Conservation (phyloP, 2,329 filamentous ascomycete species). For the Lithohypha guttulata region DNA sequence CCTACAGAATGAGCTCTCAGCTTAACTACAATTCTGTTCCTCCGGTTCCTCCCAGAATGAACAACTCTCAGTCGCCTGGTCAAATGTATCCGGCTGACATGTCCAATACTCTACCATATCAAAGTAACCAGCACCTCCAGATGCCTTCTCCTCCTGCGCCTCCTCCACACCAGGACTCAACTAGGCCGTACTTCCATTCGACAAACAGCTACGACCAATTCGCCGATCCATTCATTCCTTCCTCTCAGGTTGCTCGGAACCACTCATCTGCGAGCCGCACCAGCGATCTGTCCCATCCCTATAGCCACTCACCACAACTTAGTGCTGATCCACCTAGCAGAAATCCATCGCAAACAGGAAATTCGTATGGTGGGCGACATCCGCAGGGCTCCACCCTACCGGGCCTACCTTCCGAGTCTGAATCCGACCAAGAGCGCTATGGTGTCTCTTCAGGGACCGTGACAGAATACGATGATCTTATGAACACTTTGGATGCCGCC, state of each 20-base stretch:
- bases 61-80: not conserved
- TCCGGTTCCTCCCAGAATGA: constrained; percentile 21
- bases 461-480: constrained; percentile 44
- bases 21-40: constrained; percentile 23
- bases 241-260: constrained; percentile 17
- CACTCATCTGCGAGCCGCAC: constrained; percentile 20
- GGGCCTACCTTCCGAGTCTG: constrained; percentile 42
- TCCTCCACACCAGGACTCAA: constrained; percentile 29
- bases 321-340: constrained; percentile 40
- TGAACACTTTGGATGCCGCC: constrained; percentile 46
- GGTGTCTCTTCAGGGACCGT: constrained; percentile 10
- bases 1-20: constrained; percentile 24
- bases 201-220: constrained; percentile 15
- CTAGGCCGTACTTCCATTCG: constrained; percentile 25
- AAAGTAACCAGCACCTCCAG: constrained; percentile 9
- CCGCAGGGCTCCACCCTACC: constrained; percentile 50
- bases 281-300: constrained; percentile 23
- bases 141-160: constrained; percentile 25
- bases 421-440: constrained; percentile 24
- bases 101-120: not conserved
- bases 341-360: constrained; percentile 38
- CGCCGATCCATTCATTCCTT: constrained; percentile 13
- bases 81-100: constrained; percentile 3
- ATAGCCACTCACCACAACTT: constrained; percentile 27
- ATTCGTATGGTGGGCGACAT: constrained; percentile 44